Evolutionary conservation across 78 protist species (phyloP).

Genomic region (Dictyostelium brefeldianum): DNA sequence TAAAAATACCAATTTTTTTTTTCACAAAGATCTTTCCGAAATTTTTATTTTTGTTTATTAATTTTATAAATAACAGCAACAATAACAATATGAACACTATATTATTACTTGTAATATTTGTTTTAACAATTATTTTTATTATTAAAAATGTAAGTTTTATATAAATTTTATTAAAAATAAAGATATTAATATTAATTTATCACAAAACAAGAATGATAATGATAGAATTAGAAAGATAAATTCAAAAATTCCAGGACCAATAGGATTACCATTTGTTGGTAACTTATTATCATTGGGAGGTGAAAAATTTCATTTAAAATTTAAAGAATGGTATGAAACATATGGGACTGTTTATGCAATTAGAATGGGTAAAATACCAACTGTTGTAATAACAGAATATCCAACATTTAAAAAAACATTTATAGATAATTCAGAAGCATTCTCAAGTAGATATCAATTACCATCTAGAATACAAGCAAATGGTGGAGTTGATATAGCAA

Average conservation of each 20-base stretch:
- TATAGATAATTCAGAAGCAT: background rate
- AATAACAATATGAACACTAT: too few relatives aligned
- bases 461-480: background rate
- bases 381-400: constrained; percentile 21
- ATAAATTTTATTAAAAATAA: too few relatives aligned
- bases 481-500: background rate
- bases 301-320: background rate
- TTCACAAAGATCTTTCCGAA: too few relatives aligned
- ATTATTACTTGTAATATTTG: too few relatives aligned
- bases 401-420: constrained; percentile 22
- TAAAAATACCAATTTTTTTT: too few relatives aligned
- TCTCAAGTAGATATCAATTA: background rate
- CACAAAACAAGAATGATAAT: too few relatives aligned
- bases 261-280: background rate
- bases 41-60: too few relatives aligned
- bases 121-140: too few relatives aligned
- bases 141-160: too few relatives aligned
- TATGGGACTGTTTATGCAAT: background rate
- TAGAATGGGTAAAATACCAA: constrained; percentile 12
- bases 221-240: too few relatives aligned
- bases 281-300: background rate
- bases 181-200: too few relatives aligned
- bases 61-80: too few relatives aligned
- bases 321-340: background rate
- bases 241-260: background rate